phyloP scores from a whole-genome alignment of 2,329 filamentous ascomycete species.

The Fusarium drepaniforme region DNA sequence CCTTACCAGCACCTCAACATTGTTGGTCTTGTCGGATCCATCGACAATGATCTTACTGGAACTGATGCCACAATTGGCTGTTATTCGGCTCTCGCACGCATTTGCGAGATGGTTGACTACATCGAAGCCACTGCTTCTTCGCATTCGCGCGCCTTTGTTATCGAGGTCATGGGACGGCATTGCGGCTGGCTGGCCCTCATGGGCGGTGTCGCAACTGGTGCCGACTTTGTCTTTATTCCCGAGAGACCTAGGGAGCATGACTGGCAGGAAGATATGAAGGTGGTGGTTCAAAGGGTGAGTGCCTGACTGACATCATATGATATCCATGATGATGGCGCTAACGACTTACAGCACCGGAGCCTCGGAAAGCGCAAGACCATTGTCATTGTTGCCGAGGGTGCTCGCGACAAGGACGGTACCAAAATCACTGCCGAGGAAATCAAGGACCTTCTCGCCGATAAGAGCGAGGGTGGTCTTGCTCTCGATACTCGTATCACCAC shows the following conservation, averaged over 20 bases:
- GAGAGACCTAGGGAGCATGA: slow-evolving; percentile 90
- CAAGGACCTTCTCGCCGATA: slow-evolving; percentile 87
- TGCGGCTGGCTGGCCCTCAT: slow-evolving; percentile 98
- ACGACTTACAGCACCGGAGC: slow-evolving; percentile 75
- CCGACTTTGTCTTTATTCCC: slow-evolving; percentile 97
- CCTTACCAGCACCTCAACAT: slow-evolving; percentile 93
- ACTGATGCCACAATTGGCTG: slow-evolving; percentile 98
- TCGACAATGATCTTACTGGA: slow-evolving; percentile 97
- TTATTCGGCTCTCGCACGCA: slow-evolving; percentile 91
- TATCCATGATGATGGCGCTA: slow-evolving; percentile 15
- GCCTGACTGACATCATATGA: not conserved
- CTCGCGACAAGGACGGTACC: slow-evolving; percentile 84
- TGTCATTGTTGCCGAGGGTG: slow-evolving; percentile 96
- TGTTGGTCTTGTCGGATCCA: slow-evolving; percentile 94
- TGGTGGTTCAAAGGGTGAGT: slow-evolving; percentile 77
- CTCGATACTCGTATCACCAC: slow-evolving; percentile 96
- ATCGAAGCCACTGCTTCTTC: slow-evolving; percentile 96
- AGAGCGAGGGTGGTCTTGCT: slow-evolving; percentile 72
- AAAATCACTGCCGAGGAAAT: slow-evolving; percentile 86
- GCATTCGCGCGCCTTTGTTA: slow-evolving; percentile 95
- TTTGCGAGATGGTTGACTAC: slow-evolving; percentile 96
- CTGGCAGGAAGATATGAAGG: slow-evolving; percentile 91
- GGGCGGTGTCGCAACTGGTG: slow-evolving; percentile 93
- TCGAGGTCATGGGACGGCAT: slow-evolving; percentile 98
- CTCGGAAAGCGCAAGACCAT: slow-evolving; percentile 97